Percentiles rank a stretch among this genome's conserved stretches.
Conservation (phyloP, 2,329 filamentous ascomycete genomes). For the Teratosphaeriaceae sp. region DNA sequence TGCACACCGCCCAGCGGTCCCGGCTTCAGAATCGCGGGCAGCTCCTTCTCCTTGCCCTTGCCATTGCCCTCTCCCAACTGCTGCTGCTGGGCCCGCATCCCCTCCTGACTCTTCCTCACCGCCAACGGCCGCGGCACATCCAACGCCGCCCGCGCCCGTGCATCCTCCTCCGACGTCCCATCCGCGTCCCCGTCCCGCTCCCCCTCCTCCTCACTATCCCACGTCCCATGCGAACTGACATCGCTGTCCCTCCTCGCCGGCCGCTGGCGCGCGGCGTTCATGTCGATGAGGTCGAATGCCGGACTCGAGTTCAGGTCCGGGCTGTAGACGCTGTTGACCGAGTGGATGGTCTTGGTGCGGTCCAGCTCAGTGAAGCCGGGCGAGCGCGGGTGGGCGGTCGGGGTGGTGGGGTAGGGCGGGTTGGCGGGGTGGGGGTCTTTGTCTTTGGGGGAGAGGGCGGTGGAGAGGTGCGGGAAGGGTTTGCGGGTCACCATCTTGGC, state of each 20-base stretch:
- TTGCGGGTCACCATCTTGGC: constrained; percentile 39
- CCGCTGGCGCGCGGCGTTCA: constrained; percentile 20
- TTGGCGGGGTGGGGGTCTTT: constrained; percentile 30
- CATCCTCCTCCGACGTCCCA: constrained; percentile 11
- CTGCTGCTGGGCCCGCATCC: constrained; percentile 12
- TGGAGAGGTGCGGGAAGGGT: constrained; percentile 33
- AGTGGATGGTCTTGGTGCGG: constrained; percentile 18
- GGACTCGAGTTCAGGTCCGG: constrained; percentile 30
- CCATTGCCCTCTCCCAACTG: too few species aligned
- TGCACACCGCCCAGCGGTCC: constrained; percentile 16
- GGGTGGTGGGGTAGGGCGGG: constrained; percentile 42
- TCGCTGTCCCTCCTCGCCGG: constrained; percentile 29
- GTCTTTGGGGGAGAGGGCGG: constrained; percentile 24
- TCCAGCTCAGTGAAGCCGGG: constrained; percentile 12
- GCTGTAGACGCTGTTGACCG: constrained; percentile 25
- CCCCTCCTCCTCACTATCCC: constrained; percentile 17
- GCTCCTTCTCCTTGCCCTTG: constrained; percentile 11
- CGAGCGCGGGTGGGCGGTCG: constrained; percentile 16
- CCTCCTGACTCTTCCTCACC: constrained; percentile 20
- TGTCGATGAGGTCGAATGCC: constrained; percentile 35
- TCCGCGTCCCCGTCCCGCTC: too few species aligned
- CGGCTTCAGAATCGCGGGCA: constrained; percentile 22
- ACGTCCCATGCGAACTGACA: constrained; percentile 29
- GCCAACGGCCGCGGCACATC: constrained; percentile 25
- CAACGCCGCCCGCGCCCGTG: not conserved